Percentiles rank a stretch among this genome's conserved stretches.
phyloP scores from a whole-genome alignment of 2,329 filamentous ascomycete species.

The Ceratocystis lukuohia region DNA sequence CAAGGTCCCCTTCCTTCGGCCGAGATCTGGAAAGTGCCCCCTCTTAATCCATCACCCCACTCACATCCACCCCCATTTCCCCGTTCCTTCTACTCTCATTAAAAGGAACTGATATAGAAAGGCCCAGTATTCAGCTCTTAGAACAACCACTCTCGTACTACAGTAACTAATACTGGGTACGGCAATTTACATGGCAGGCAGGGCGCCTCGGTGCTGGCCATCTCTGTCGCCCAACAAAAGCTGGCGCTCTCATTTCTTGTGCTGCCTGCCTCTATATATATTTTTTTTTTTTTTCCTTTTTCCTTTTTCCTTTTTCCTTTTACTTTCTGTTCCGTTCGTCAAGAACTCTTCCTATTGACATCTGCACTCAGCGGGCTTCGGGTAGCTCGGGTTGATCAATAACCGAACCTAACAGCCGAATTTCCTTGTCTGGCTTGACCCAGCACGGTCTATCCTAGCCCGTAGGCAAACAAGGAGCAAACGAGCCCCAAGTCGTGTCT shows the following conservation, averaged over 20 bases:
- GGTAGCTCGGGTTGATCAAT: neutral
- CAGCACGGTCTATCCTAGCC: too few relatives aligned
- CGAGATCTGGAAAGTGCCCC: neutral
- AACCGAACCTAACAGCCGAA: too few relatives aligned
- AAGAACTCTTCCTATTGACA: neutral
- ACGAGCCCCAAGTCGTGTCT: too few relatives aligned
- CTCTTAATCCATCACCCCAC: neutral
- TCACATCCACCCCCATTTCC: neutral
- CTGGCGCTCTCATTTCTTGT: neutral
- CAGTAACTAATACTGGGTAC: neutral
- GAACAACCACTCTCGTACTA: neutral
- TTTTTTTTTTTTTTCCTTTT: too few relatives aligned
- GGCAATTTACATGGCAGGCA: neutral
- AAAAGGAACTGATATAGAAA: constrained; percentile 6
- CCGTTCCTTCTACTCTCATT: neutral
- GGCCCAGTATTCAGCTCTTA: constrained; percentile 1
- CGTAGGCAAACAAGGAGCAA: too few relatives aligned
- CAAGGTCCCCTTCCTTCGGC: neutral
- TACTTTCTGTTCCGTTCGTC: too few relatives aligned
- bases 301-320: too few relatives aligned
- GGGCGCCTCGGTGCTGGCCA: neutral
- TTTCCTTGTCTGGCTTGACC: too few relatives aligned
- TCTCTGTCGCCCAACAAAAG: neutral
- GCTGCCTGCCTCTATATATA: neutral
- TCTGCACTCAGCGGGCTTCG: neutral